Conservation (phyloP, 805 yeast species). For the Candida khao-thaluensis region DNA sequence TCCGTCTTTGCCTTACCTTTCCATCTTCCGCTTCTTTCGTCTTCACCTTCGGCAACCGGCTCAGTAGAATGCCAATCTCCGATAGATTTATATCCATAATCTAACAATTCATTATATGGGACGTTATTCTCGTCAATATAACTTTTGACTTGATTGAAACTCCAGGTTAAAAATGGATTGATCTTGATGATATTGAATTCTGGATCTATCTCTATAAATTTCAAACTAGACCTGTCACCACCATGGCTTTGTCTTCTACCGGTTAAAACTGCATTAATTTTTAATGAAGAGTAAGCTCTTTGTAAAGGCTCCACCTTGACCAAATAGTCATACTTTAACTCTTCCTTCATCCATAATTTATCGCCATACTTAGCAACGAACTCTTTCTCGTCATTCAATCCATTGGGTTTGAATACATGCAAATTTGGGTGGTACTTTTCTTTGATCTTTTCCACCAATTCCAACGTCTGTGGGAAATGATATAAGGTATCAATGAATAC, state of each 20-base stretch:
- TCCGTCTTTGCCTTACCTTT: constrained; percentile 89
- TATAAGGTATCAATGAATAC: constrained; percentile 88
- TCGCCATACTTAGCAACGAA: constrained; percentile 72
- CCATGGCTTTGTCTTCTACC: constrained; percentile 93
- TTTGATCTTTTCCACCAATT: constrained; percentile 60
- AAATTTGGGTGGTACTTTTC: constrained; percentile 54
- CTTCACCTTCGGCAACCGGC: constrained; percentile 89
- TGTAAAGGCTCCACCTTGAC: constrained; percentile 93
- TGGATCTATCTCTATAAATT: constrained; percentile 74
- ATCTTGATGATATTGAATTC: constrained; percentile 73
- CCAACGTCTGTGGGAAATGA: constrained; percentile 92
- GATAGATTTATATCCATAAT: constrained; percentile 83
- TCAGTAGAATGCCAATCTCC: constrained; percentile 95
- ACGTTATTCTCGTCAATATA: constrained; percentile 72
- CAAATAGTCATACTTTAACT: constrained; percentile 74
- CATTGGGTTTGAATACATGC: constrained; percentile 67
- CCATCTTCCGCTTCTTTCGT: constrained; percentile 97
- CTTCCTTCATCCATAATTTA: constrained; percentile 79
- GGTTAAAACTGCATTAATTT: constrained; percentile 82
- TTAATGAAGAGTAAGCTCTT: constrained; percentile 72
- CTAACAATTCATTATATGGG: constrained; percentile 82
- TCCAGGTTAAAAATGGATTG: constrained; percentile 86
- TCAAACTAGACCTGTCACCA: constrained; percentile 69
- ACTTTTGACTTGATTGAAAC: constrained; percentile 63
- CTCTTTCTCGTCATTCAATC: constrained; percentile 54